Conservation (phyloP, 2,329 filamentous ascomycete species). For the Colletotrichum sp. region DNA sequence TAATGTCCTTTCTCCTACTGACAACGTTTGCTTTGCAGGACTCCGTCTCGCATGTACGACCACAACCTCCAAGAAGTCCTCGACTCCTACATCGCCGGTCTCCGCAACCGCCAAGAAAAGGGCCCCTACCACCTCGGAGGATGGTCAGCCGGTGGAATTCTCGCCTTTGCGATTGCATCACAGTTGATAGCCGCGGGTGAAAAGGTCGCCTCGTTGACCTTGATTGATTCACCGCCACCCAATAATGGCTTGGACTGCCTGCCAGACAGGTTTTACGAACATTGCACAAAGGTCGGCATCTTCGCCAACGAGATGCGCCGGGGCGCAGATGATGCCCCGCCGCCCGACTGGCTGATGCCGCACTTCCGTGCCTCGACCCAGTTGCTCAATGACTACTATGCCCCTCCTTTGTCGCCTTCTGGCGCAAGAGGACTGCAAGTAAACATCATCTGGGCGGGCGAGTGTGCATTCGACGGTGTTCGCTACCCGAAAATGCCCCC, state of each 20-base stretch:
- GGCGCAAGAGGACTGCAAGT: slow-evolving; percentile 63
- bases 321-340: slow-evolving; percentile 55
- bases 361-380: slow-evolving; percentile 74
- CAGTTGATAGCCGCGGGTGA: slow-evolving; percentile 64
- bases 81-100: not conserved
- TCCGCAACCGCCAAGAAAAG: slow-evolving; percentile 54
- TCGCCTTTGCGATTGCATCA: slow-evolving; percentile 69
- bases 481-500: slow-evolving; percentile 68
- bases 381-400: slow-evolving; percentile 67
- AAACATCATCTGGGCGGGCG: slow-evolving; percentile 73
- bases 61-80: not conserved
- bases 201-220: slow-evolving; percentile 38
- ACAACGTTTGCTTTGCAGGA: slow-evolving; percentile 44
- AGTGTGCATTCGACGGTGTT: slow-evolving; percentile 72
- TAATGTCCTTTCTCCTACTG: not conserved
- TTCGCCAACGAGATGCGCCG: slow-evolving; percentile 57
- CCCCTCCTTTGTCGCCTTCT: slow-evolving; percentile 64
- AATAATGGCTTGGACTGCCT: slow-evolving; percentile 68
- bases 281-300: slow-evolving; percentile 75
- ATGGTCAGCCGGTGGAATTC: slow-evolving; percentile 80
- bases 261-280: slow-evolving; percentile 68
- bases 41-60: not conserved
- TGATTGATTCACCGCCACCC: slow-evolving; percentile 46
- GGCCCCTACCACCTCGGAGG: slow-evolving; percentile 74
- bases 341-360: slow-evolving; percentile 73